Evolutionary conservation across 208 protist species (phyloP), one percentile per base, ranked within the genome.

Genomic region (Acanthamoeba castellanii): DNA sequence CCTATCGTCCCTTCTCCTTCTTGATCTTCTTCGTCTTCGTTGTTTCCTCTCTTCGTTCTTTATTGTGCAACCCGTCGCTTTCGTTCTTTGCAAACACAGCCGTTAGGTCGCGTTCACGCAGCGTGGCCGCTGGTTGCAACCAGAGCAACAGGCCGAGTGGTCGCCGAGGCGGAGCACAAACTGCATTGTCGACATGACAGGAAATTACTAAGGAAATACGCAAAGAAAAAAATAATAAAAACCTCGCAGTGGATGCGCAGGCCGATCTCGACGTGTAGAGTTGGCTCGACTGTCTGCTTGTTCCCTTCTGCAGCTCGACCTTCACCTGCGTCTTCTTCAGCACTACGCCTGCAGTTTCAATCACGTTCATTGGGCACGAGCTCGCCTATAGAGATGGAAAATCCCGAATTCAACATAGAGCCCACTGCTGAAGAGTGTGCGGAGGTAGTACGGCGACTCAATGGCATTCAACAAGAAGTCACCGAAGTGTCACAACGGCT

Each of bases 361-460:
- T 66, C 59, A 18, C 59, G 25, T 9, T 14, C 59, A n/a, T 66
- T 66, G 59, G 20, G 2, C 22, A 66, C 16, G 0, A 66, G 59
- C 59, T 8, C 20, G 5, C 20, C 59, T n/a, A 1, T 1, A 66
- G 59, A 66, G 59, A 66, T 66, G 59, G 70, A 78, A 78, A 78
- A 78, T 78, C 70, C 70, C 13, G 70, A 78, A 20, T 78, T 78
- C 70, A 78, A 78, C 11, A 30, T 78, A 6, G 70, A 78, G 30
- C 70, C 70, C 37, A 37, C 70, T 45, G 70, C 70, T 18, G 70
- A 78, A 1, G 70, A 78, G 6, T 78, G 70, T 30, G 70, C 70
- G 6, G 70, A 78, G 20, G 70, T 78, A 0, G 70, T 78, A 30
- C 70, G 70, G 11, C 6, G 70, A 14, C 70, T 78, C 70, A 78